A percentile compares a stretch with the other conserved stretches of the same genome.
phyloP scores from a whole-genome alignment of 2,329 filamentous ascomycete genomes.

The Gaeumannomyces sp. region DNA sequence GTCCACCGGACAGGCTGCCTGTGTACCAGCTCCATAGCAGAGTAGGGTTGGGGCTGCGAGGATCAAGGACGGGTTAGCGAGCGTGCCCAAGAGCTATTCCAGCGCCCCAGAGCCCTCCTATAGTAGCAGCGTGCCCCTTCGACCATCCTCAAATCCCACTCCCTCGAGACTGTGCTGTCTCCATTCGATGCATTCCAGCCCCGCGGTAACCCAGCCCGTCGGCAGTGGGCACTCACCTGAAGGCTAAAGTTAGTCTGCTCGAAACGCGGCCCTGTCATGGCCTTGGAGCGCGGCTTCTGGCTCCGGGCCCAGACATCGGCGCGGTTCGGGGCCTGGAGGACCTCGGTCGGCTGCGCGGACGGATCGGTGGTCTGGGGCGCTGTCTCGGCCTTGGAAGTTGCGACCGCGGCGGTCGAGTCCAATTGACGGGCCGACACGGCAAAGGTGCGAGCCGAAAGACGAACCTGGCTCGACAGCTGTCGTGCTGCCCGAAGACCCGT shows the following conservation, averaged over 20 bases:
- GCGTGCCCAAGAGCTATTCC: background rate
- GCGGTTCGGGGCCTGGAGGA: conserved; percentile 82
- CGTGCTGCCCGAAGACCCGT: conserved; percentile 33
- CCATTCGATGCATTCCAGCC: background rate
- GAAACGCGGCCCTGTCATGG: conserved; percentile 91
- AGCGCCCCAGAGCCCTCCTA: background rate
- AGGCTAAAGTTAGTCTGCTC: conserved; percentile 92
- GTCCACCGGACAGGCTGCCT: conserved; percentile 92
- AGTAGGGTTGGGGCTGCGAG: conserved; percentile 72
- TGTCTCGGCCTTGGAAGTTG: conserved; percentile 33
- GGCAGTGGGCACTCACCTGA: conserved; percentile 60
- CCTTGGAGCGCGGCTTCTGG: conserved; percentile 72
- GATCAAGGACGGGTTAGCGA: background rate
- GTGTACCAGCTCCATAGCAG: conserved; percentile 94
- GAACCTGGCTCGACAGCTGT: conserved; percentile 37
- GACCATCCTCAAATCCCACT: background rate
- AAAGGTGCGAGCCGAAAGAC: conserved; percentile 41
- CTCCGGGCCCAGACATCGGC: conserved; percentile 73
- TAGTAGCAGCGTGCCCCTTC: background rate
- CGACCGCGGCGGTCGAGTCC: conserved; percentile 33
- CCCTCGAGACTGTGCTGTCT: background rate
- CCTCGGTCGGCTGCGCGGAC: conserved; percentile 35
- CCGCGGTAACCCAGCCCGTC: background rate
- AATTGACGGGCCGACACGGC: conserved; percentile 40
- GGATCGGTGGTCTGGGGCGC: conserved; percentile 39